Base-by-base conservation (phyloP, 2,329 filamentous ascomycete genomes). In the Fonsecaea pedrosoi region DNA sequence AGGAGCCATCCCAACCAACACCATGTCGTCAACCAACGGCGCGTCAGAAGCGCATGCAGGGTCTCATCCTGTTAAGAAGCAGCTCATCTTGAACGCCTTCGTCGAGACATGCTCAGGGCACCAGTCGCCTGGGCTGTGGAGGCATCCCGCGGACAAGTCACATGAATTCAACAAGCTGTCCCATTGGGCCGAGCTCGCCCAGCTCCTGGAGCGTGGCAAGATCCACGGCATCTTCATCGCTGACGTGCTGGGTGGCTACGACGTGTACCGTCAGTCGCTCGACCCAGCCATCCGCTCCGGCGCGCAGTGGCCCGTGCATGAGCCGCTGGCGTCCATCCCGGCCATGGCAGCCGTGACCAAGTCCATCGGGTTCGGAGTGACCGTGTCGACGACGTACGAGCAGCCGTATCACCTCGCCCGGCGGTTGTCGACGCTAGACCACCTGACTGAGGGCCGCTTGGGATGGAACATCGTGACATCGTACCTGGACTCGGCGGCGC, bases 291-390 rank as follows among this genome's bases (percentile, higher is more conserved):
- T 90, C 57, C 75, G 82, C 0, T 86, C 87, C 0, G 89, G 87
- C 1, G 87, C 88, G 0, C 89, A 91, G 75, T 91, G 87, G 84
- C 89, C 89, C 0, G 86, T 90, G n/a, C 90, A 89, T 67, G 89
- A 91, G 74, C 89, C 89, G 0, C 73, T 91, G 1, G 83, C 85
- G 1, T 82, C 88, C 2, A 81, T 91, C 0, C 82, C 88, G 1
- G 87, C 88, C 2, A 89, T 91, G 87, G 88, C 89, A 0, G 88
- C 88, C 0, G 88, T 82, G 0, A 91, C 89, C 0, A 84, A 86
- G 69, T 89, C 82, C 65, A 83, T 92, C n/a, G 86, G 85, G 0
- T 91, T 91, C 66, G 89, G 89, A 0, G 86, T 91, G 0, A 91
- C 89, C 0, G 84, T 88, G 0, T 85, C 86, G 0, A 90, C 89